Evolutionary conservation across 140 eudicot genomes (phyloP).

Genomic region (Anethum foeniculum): DNA sequence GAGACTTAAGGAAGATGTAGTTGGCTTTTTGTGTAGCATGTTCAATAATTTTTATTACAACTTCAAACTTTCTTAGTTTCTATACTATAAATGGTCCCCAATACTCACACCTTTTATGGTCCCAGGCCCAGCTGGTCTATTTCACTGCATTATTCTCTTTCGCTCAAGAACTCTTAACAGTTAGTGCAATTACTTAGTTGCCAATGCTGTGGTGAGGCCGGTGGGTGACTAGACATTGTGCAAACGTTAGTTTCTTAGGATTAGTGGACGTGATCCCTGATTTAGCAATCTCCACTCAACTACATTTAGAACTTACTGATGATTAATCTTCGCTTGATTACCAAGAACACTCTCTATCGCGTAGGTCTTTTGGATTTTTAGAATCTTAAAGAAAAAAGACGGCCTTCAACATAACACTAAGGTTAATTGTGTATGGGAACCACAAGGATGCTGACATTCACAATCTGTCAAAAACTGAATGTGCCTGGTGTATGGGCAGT

Average conservation of each 20-base stretch:
- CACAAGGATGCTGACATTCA: constrained; percentile 13
- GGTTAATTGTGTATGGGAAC: neutral
- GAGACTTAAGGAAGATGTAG: constrained; percentile 11
- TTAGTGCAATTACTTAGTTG: neutral
- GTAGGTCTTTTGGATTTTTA: neutral
- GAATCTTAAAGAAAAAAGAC: constrained; percentile 7
- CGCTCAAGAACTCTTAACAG: neutral
- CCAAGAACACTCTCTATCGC: neutral
- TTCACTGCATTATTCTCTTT: neutral
- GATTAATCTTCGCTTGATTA: neutral
- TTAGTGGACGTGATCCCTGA: constrained; percentile 25
- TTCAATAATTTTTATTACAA: constrained; percentile 22
- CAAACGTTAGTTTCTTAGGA: constrained; percentile 22
- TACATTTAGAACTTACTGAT: neutral
- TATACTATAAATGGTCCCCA: constrained; percentile 27
- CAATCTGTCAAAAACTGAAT: constrained; percentile 4
- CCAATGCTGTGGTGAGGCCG: neutral
- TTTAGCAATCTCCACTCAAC: neutral
- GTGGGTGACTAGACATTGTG: constrained; percentile 3
- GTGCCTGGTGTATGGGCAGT: neutral
- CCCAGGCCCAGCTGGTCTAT: constrained; percentile 2
- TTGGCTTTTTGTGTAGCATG: constrained; percentile 17
- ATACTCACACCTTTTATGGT: neutral
- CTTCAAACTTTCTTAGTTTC: constrained; percentile 8
- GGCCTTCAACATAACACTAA: neutral